Base-by-base conservation (phyloP, 2,329 filamentous ascomycete genomes). In the Arthrinium puccinioides region DNA sequence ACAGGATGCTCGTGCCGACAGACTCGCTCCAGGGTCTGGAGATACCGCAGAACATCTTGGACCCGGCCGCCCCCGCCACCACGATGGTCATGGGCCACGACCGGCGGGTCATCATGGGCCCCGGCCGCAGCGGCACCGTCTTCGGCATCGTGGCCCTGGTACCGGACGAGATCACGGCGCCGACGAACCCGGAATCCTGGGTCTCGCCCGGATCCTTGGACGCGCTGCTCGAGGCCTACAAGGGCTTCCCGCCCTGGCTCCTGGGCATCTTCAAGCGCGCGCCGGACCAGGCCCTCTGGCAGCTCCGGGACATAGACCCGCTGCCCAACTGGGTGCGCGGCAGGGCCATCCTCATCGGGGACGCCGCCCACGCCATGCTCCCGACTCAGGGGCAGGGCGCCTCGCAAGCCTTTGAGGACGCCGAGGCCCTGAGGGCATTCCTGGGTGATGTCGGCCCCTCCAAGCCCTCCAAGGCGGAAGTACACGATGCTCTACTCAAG, bases 321-420 rank as follows among this genome's bases (percentile, higher is more conserved):
- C 33, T 36, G 33, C 13, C 21, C 15, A 34, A 30, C 14, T 41
- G 39, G 39, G 10, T 47, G 4, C 27, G 40, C 5, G 61, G 59
- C 3, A 57, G 59, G 25, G 59, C 67, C 9, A 54, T 62, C 1
- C 50, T 70, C 4, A 41, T 69, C 6, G 69, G 69, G 10, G 69
- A 73, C 49, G 66, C 68, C 2, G 68, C 67, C 2, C 68, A 72
- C 50, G 64, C 67, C 1, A 69, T 70, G 48, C 48, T 65, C 5
- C 63, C 64, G 0, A 63, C 57, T 2, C 59, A 61, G 42, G 62
- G 60, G 4, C 61, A 66, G 43, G 63, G 62, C 5, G 62, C 59
- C 1, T 60, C 55, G 30, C 61, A 64, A 40, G 56, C 55, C 3
- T 51, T 65, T 16, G 63, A 67, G 44, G 62, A 66, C 36, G 61